Evolutionary conservation across 139 green algal genomes (phyloP), one percentile per base, ranked within the genome.

Genomic region (Chlorella ohadii): DNA sequence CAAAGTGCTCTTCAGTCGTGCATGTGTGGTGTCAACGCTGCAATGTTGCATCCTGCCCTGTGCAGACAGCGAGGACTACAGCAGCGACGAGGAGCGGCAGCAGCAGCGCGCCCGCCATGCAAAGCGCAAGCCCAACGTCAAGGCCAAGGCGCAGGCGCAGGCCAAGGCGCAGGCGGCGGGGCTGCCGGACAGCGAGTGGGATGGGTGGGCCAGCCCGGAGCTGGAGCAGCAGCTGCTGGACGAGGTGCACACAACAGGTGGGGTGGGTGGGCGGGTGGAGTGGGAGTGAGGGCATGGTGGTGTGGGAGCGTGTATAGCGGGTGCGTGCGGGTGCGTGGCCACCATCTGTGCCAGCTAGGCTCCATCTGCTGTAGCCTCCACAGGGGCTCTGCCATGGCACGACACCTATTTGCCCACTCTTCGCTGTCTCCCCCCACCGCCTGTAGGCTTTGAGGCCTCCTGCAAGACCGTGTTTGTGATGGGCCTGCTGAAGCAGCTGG

Each of bases 391-490:
- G n/a, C n/a, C n/a, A n/a, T n/a, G n/a, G n/a, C n/a, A n/a, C n/a
- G n/a, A n/a, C n/a, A n/a, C n/a, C n/a, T n/a, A n/a, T n/a, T 51
- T 51, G 44, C 44, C 9, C 7, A 51, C 44, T 51, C 7, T 9
- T 9, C 44, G 51, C 51, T 59, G 59, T n/a, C 27, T 9, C 9
- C 17, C 70, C 23, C 66, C 79, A 71, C 73, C 78, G 11, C 72
- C n/a, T 57, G 65, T 59, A 79, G 61, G 67, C 39, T 85, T 90
- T 15, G 90, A 88, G 4, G 89, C 92, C 16, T 95, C 91, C n/a
- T 97, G 94, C 87, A 98, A 98, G 89, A 94, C 87, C 1, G 70
- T 87, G 55, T 98, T 98, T 84, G 82, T 97, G 44, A 86, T 95
- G 81, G 59, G 41, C 27, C 90, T 98, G 51, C 88, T 98, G 83